These are phyloP conservation scores for Debaryomyces fabryi DNA, from an alignment of 1,139 yeast species.

Conservation along the genomic window DNA sequence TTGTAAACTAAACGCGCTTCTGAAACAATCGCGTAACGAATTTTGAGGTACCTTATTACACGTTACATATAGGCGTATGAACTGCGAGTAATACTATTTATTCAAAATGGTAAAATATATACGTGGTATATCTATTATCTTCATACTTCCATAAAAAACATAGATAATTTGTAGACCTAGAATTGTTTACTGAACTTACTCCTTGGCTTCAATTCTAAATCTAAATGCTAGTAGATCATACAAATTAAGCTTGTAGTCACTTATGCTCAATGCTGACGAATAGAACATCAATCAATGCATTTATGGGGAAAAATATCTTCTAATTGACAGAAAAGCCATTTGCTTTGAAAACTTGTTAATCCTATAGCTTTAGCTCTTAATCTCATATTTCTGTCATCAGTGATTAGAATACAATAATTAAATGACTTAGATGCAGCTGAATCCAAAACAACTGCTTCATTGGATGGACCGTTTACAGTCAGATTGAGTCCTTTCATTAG, in stretches of 20 bases:
- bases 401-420: slow-evolving; percentile 62
- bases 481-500: slow-evolving; percentile 40
- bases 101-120: background rate
- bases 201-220: background rate
- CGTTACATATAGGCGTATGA: background rate
- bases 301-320: slow-evolving; percentile 42
- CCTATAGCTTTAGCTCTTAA: slow-evolving; percentile 64
- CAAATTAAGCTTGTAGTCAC: background rate
- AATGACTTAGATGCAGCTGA: slow-evolving; percentile 43
- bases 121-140: background rate
- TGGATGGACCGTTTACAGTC: slow-evolving; percentile 18
- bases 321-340: slow-evolving; percentile 60
- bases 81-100: background rate
- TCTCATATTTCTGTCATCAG: slow-evolving; percentile 76
- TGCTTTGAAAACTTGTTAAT: slow-evolving; percentile 58
- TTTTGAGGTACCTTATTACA: background rate
- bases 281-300: slow-evolving; percentile 42
- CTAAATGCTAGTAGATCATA: slow-evolving; percentile 4
- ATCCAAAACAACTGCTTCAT: slow-evolving; percentile 23
- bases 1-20: slow-evolving; percentile 4
- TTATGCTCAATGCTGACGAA: background rate
- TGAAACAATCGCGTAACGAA: slow-evolving; percentile 6
- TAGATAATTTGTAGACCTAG: background rate
- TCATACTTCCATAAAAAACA: background rate
- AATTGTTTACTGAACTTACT: background rate